Percentiles rank a stretch among this genome's conserved stretches.
Evolutionary conservation across 441 rosid species (phyloP).

Genomic region (Breynia disticha): DNA sequence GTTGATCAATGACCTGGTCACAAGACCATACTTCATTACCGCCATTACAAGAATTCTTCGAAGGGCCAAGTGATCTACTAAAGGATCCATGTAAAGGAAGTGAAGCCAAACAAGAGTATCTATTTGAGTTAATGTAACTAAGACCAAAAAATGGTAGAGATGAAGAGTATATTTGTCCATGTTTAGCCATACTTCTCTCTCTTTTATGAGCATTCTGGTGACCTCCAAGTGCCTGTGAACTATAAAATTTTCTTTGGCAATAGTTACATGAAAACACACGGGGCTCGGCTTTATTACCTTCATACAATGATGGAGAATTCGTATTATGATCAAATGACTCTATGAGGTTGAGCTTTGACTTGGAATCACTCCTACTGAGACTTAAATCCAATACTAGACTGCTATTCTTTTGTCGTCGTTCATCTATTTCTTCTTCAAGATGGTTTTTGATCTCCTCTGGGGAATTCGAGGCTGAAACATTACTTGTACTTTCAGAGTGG

Average conservation of each 20-base stretch:
- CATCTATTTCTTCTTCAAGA: neutral
- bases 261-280: slow-evolving; percentile 62
- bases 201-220: slow-evolving; percentile 82
- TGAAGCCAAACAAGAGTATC: slow-evolving; percentile 60
- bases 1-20: slow-evolving; percentile 29
- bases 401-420: neutral
- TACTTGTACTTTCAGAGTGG: slow-evolving; percentile 28
- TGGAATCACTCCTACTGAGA: slow-evolving; percentile 32
- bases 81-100: slow-evolving; percentile 66
- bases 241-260: slow-evolving; percentile 66
- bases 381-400: slow-evolving; percentile 56
- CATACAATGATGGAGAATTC: slow-evolving; percentile 7
- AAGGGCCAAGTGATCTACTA: slow-evolving; percentile 34
- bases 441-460: slow-evolving; percentile 7
- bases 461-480: slow-evolving; percentile 23
- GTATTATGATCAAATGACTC: slow-evolving; percentile 24
- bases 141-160: slow-evolving; percentile 23
- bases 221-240: slow-evolving; percentile 80
- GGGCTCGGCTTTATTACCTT: slow-evolving; percentile 24
- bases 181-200: slow-evolving; percentile 64
- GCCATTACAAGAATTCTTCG: slow-evolving; percentile 29
- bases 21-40: no score
- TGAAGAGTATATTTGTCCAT: slow-evolving; percentile 33
- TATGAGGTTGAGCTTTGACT: slow-evolving; percentile 45
- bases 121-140: slow-evolving; percentile 16